Evolutionary conservation across 2,329 filamentous ascomycete genomes (phyloP), one percentile per base, ranked within the genome.

Genomic region (Alternaria sp.): DNA sequence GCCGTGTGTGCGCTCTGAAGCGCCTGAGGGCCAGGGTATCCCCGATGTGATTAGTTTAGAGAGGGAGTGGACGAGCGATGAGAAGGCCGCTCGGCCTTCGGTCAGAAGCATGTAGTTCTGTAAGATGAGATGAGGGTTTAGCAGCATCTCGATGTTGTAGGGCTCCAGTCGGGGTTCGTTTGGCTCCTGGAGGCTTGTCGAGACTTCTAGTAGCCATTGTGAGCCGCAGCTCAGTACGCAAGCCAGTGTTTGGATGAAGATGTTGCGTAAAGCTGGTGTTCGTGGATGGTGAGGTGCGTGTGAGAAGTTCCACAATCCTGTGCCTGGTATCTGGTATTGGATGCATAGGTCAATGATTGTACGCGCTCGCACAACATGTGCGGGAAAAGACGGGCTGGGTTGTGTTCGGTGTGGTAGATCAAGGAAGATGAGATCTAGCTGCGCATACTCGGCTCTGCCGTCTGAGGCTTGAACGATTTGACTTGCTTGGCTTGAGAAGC

Each of bases 161-260:
- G 69, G 59, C 1, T 66, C 65, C 3, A 78, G 46, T 4, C 57
- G 45, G 0, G 64, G 25, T 5, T 32, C 26, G 10, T 57, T 26
- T 1, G 61, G 71, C 5, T 69, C 67, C 51, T 73, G 67, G 3
- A 79, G 72, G 25, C 71, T 73, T 7, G 70, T 64, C 54, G 74
- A 74, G 3, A 81, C 69, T 23, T 81, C 76, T 13, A 76, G 64
- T 11, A 81, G 69, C 79, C 80, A 83, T 36, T 77, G 68, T 0
- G 79, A 68, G 3, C 81, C 81, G 65, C 79, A 81, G 10, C 77
- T 73, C 57, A 82, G 76, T 2, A 79, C 70, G 64, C 80, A 82
- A 3, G 79, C 78, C 3, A 83, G 71, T 5, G 80, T 81, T 57
- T 82, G 79, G 13, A 77, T 73, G 68, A 81, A 83, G 5, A 81